These are phyloP conservation scores for Geoglossum glabrum DNA, from an alignment of 495 filamentous ascomycete genomes.

Conservation along the genomic window DNA sequence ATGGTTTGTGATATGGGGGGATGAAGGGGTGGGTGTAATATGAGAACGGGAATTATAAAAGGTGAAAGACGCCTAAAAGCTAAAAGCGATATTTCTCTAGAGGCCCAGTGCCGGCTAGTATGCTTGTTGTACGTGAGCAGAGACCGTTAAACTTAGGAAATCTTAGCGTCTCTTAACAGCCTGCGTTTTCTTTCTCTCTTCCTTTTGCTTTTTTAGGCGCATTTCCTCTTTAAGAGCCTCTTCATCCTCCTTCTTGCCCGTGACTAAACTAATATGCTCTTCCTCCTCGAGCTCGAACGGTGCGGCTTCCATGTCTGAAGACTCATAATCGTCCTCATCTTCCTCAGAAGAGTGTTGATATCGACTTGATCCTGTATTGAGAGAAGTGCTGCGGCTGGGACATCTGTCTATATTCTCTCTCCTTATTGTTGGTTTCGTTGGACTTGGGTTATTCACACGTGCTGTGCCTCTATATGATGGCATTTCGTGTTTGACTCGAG, in stretches of 20 bases:
- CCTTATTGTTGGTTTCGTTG: constrained; percentile 13
- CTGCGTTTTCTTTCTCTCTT: constrained; percentile 32
- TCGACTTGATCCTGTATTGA: constrained; percentile 8
- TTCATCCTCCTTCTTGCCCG: constrained; percentile 38
- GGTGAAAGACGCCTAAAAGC: background rate
- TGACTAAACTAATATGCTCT: constrained; percentile 28
- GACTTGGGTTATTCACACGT: constrained; percentile 1
- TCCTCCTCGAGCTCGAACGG: constrained; percentile 37
- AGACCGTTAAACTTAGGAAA: background rate
- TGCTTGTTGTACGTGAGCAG: background rate
- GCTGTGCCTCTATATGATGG: constrained; percentile 37
- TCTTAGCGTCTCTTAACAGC: constrained; percentile 19
- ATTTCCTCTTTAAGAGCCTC: constrained; percentile 33
- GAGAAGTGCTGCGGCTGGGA: constrained; percentile 8
- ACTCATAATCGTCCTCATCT: constrained; percentile 27
- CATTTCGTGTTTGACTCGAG: constrained; percentile 21
- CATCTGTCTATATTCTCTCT: constrained; percentile 12
- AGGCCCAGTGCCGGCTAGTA: background rate
- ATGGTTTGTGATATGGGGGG: background rate
- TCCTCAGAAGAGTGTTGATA: constrained; percentile 17
- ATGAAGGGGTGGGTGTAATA: too few species aligned
- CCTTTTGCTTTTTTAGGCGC: constrained; percentile 33
- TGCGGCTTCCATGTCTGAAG: constrained; percentile 48
- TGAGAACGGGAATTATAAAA: too few species aligned
- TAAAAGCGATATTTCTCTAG: too few species aligned